A percentile compares a stretch with the other conserved stretches of the same genome.
Evolutionary conservation across 148 eudicot genomes (phyloP).

Genomic region (Chenopodium album): DNA sequence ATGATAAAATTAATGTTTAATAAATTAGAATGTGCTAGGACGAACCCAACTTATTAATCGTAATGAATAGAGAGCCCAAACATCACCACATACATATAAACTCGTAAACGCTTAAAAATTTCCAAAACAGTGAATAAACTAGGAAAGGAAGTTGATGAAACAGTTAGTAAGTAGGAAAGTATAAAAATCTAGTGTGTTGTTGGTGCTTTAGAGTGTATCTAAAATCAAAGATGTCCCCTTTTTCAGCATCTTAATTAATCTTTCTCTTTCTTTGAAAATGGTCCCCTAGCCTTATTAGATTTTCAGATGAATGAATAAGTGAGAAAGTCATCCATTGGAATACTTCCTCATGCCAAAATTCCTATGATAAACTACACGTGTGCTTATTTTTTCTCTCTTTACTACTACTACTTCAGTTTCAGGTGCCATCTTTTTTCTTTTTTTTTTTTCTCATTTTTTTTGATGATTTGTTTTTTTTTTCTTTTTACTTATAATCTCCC

Average conservation of each 20-base stretch:
- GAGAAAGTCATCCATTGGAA: background rate
- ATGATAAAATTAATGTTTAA: too few relatives aligned
- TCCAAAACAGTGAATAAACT: background rate
- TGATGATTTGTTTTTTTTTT: background rate
- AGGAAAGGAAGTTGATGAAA: slow-evolving; percentile 10
- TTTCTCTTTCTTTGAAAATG: slow-evolving; percentile 9
- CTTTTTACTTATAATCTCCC: background rate
- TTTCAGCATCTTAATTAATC: slow-evolving; percentile 3
- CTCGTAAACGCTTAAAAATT: background rate
- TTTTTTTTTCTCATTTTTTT: too few relatives aligned
- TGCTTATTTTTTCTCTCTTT: background rate
- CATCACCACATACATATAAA: too few relatives aligned
- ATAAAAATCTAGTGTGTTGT: background rate
- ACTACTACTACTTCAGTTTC: slow-evolving; percentile 15
- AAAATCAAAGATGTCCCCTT: background rate
- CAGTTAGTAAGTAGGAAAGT: background rate
- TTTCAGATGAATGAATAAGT: background rate
- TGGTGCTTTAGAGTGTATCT: background rate
- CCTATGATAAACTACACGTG: slow-evolving; percentile 11
- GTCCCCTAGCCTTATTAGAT: slow-evolving; percentile 10
- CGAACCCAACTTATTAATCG: too few relatives aligned
- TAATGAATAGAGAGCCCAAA: too few relatives aligned
- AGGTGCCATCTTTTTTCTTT: slow-evolving; percentile 13
- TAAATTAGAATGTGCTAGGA: too few relatives aligned
- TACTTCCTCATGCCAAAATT: background rate